A percentile compares a stretch with the other conserved stretches of the same genome.
Conservation (phyloP, 108 stramenopile species). For the Mediolabrus comicus region DNA sequence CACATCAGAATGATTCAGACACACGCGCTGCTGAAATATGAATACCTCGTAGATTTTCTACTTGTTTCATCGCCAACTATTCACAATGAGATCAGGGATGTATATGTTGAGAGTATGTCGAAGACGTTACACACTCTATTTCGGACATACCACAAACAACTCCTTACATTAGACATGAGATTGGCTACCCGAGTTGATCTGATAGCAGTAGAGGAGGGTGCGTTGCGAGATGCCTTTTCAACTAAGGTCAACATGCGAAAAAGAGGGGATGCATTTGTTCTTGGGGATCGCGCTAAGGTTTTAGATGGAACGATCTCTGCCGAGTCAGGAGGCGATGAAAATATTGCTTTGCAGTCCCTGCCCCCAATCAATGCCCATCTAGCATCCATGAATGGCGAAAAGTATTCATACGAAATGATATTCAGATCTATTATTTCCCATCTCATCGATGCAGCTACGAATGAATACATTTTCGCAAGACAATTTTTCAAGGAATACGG, state of each 20-base stretch:
- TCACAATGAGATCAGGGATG: slow-evolving; percentile 85
- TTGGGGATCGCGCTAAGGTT: slow-evolving; percentile 70
- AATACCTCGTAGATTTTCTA: slow-evolving; percentile 78
- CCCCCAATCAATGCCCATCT: slow-evolving; percentile 90
- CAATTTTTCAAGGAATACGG: slow-evolving; percentile 90
- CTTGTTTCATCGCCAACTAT: slow-evolving; percentile 83
- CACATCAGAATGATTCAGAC: slow-evolving; percentile 97
- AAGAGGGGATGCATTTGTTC: slow-evolving; percentile 90
- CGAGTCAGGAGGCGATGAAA: slow-evolving; percentile 36
- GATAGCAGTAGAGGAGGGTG: slow-evolving; percentile 93
- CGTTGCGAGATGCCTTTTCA: slow-evolving; percentile 80
- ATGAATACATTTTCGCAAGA: slow-evolving; percentile 93
- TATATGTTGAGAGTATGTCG: slow-evolving; percentile 95
- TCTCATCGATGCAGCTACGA: slow-evolving; percentile 95
- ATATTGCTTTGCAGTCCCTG: slow-evolving; percentile 43
- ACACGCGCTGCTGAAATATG: slow-evolving; percentile 88
- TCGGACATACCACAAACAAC: slow-evolving; percentile 93
- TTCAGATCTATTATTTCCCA: slow-evolving; percentile 93
- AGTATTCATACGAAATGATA: slow-evolving; percentile 94
- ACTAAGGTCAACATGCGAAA: slow-evolving; percentile 91
- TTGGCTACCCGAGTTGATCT: slow-evolving; percentile 90
- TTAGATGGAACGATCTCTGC: slow-evolving; percentile 43
- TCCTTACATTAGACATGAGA: slow-evolving; percentile 86
- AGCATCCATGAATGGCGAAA: slow-evolving; percentile 75
- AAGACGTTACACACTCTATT: slow-evolving; percentile 90